These are phyloP conservation scores for Acacia acuminata DNA, from an alignment of 306 rosid genomes.

Conservation along the genomic window DNA sequence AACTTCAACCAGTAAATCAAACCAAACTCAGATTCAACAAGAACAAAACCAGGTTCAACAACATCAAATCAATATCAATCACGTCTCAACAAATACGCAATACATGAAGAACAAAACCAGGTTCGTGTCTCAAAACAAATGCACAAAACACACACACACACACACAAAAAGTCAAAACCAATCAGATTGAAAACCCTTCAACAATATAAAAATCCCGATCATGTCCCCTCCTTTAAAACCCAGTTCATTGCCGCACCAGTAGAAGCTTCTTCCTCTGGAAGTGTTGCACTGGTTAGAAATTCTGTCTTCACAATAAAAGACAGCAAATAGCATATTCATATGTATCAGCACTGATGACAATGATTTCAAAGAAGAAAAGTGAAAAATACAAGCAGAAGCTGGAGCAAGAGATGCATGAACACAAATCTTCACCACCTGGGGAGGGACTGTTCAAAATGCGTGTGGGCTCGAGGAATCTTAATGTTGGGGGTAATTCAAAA, in stretches of 20 bases:
- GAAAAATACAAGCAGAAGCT: too few species aligned
- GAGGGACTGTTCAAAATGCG: too few species aligned
- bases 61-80: not conserved
- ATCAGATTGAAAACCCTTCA: not conserved
- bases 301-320: too few species aligned
- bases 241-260: not conserved
- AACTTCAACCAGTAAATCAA: not conserved
- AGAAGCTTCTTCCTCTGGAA: too few species aligned
- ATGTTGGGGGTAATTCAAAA: too few species aligned
- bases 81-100: not conserved
- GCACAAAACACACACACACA: not conserved
- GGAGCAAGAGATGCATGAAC: too few species aligned
- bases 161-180: not conserved
- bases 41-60: not conserved
- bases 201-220: not conserved
- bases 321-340: too few species aligned
- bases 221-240: not conserved
- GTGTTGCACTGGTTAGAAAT: too few species aligned
- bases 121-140: not conserved
- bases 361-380: too few species aligned
- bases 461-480: too few species aligned
- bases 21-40: not conserved
- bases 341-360: too few species aligned
- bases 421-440: too few species aligned
- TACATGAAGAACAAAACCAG: not conserved